A percentile compares a stretch with the other conserved stretches of the same genome.
phyloP scores from a whole-genome alignment of 169 alveolate species.

The Plasmodium gonderi region DNA sequence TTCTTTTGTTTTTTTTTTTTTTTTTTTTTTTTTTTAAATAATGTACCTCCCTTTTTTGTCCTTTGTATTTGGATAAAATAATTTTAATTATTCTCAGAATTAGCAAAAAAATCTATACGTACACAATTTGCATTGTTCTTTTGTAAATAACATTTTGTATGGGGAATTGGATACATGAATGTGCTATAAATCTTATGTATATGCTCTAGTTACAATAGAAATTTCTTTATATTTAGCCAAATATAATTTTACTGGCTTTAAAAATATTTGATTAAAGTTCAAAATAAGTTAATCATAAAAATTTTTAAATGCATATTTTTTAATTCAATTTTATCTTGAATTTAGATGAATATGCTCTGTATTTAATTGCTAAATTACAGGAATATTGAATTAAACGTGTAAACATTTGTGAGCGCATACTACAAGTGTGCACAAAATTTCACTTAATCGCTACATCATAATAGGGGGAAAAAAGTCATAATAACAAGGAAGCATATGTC shows the following conservation, averaged over 20 bases:
- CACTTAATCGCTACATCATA: neutral
- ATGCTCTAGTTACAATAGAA: neutral
- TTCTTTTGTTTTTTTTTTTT: neutral
- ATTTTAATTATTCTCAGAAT: neutral
- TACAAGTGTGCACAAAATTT: neutral
- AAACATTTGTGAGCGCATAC: neutral
- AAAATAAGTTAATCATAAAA: neutral
- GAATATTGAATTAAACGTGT: neutral
- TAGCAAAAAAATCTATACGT: slow-evolving; percentile 3
- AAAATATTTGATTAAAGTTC: neutral
- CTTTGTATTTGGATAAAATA: neutral
- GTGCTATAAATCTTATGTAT: neutral
- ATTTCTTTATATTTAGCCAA: neutral
- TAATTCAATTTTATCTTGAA: neutral
- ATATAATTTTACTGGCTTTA: neutral
- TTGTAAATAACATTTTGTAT: neutral
- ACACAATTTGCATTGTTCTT: neutral
- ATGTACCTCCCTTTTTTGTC: neutral
- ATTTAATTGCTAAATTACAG: neutral
- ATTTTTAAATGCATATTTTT: neutral
- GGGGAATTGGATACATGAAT: neutral
- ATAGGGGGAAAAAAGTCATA: neutral
- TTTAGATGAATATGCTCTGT: neutral
- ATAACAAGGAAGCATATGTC: neutral
- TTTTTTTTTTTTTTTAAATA: neutral